Conservation (phyloP, 2,329 filamentous ascomycete species). For the Emergomyces orientalis region DNA sequence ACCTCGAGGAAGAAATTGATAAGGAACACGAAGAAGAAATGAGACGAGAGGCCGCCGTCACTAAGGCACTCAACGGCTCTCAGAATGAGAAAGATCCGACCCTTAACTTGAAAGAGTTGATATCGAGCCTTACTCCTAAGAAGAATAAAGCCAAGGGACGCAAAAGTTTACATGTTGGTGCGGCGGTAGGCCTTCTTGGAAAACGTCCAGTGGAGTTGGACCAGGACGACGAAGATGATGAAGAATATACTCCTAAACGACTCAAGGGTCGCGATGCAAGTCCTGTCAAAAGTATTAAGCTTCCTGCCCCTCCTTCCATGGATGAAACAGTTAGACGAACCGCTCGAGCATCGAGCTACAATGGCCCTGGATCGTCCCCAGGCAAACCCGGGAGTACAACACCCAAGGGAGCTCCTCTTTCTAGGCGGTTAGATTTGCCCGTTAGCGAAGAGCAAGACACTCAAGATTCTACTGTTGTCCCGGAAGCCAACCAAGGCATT, state of each 20-base stretch:
- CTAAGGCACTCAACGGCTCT: conserved; percentile 40
- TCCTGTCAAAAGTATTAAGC: conserved; percentile 64
- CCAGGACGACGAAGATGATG: conserved; percentile 47
- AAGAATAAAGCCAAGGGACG: conserved; percentile 58
- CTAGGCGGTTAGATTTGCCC: conserved; percentile 39
- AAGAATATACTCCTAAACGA: conserved; percentile 51
- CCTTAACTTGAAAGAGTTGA: conserved; percentile 64
- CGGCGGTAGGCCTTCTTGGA: conserved; percentile 61
- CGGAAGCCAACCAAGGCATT: conserved; percentile 40
- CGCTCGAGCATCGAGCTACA: conserved; percentile 41
- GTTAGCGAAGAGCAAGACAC: conserved; percentile 11
- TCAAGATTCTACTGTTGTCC: conserved; percentile 29
- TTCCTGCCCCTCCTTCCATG: conserved; percentile 60
- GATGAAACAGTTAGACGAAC: conserved; percentile 56
- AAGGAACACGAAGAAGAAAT: conserved; percentile 53
- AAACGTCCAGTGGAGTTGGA: conserved; percentile 67
- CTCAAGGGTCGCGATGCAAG: conserved; percentile 63
- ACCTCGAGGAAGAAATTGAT: conserved; percentile 57
- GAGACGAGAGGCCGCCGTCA: conserved; percentile 46
- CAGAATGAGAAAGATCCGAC: conserved; percentile 50
- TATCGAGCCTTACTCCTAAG: conserved; percentile 66
- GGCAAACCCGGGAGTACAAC: conserved; percentile 25
- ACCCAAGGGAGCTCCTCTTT: conserved; percentile 50
- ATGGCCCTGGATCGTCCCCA: conserved; percentile 26
- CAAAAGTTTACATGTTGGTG: conserved; percentile 68